Percentiles rank a stretch among this genome's conserved stretches.
These are phyloP conservation scores for Didymella keratinophila DNA, from an alignment of 2,329 filamentous ascomycete genomes.

Conservation along the genomic window DNA sequence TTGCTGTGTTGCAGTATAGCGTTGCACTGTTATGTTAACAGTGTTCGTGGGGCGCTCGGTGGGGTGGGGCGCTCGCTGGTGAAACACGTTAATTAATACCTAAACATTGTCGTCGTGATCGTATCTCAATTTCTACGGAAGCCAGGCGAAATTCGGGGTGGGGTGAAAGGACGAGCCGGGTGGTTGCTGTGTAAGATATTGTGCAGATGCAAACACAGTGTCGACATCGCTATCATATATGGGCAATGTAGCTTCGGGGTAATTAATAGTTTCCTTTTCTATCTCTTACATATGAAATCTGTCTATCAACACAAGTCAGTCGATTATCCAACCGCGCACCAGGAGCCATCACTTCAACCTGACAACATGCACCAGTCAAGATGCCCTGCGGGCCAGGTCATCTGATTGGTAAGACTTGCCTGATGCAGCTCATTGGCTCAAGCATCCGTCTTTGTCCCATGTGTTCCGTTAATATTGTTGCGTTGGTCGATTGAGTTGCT, in stretches of 20 bases:
- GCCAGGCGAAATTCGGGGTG: too few species aligned
- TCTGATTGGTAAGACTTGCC: too few species aligned
- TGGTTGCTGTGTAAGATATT: neutral
- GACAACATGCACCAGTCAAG: constrained; percentile 14
- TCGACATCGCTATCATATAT: neutral
- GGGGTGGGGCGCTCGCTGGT: too few species aligned
- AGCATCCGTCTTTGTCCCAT: neutral
- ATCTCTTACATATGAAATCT: neutral
- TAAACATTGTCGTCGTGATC: too few species aligned
- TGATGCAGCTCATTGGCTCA: too few species aligned
- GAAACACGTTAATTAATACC: too few species aligned
- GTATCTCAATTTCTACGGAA: too few species aligned
- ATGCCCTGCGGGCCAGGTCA: constrained; percentile 4
- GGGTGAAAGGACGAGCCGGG: neutral
- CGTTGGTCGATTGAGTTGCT: neutral
- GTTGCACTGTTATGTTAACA: too few species aligned
- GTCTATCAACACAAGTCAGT: neutral
- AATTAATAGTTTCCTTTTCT: neutral
- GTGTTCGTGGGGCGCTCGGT: too few species aligned
- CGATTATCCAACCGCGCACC: neutral
- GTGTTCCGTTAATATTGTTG: constrained; percentile 15
- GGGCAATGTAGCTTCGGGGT: neutral
- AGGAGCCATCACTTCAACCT: neutral
- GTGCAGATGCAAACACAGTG: neutral
- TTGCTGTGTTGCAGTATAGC: too few species aligned